Evolutionary conservation across 1,284 basidiomycete species (phyloP), one percentile per base, ranked within the genome.

Genomic region (Hypsizygus ulmarius): DNA sequence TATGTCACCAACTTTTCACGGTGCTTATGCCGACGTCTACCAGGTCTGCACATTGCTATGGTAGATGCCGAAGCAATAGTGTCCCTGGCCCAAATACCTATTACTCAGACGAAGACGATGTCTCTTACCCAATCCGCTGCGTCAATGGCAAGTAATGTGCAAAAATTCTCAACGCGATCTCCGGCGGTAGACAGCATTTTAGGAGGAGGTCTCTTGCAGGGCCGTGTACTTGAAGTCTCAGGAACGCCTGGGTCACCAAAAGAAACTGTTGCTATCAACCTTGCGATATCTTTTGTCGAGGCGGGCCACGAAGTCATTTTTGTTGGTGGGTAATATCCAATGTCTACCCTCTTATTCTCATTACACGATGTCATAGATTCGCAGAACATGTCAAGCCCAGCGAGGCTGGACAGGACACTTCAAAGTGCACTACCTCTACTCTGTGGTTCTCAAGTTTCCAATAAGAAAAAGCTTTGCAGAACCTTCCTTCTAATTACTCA

Each of bases 231-330:
- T 29, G 86, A 89, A 65, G 67, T 89, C 57, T 85, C 83, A 38
- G 86, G 87, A 0, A 82, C 86, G 30, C 87, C 87, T 1, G 87
- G 87, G 35, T 75, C 77, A 39, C 74, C 76, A 9, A 88, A 85
- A 57, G 83, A 84, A 51, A 57, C 57, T 2, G 56, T 86, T 2
- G 75, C 77, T 2, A 61, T 75, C 8, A 70, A 74, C 45, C 70
- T 85, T 41, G 71, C 76, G 12, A 60, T 64, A 32, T 70, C 64
- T 4, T 79, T 81, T 49, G 64, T 77, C 3, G 63, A 73, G 48
- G 60, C 64, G 8, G 67, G 67, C 0, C 71, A 79, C 38, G 71
- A 73, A 28, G 73, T 83, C 8, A 61, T 89, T 16, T 82, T 87
- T 54, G 67, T 84, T 53, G 87, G 86, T 87, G 64, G 47, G 2